phyloP scores from a whole-genome alignment of 768 basidiomycete species.

The Tricholoma matsutake region DNA sequence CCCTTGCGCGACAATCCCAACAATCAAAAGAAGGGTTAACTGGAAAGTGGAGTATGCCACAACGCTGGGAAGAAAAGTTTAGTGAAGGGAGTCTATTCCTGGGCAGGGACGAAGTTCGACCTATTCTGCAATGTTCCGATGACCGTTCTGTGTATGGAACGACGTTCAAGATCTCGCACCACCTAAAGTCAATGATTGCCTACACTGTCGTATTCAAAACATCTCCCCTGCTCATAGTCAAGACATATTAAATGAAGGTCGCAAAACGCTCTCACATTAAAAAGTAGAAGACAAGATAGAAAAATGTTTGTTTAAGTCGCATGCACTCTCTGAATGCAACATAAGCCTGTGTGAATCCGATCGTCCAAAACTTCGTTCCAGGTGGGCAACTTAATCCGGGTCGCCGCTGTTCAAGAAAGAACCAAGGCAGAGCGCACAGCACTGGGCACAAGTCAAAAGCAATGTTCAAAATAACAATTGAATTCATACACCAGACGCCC shows the following conservation, averaged over 20 bases:
- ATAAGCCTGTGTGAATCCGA: slow-evolving; percentile 68
- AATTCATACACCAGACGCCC: slow-evolving; percentile 63
- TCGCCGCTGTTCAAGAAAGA: slow-evolving; percentile 62
- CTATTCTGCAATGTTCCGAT: slow-evolving; percentile 71
- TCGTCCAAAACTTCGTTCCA: slow-evolving; percentile 51
- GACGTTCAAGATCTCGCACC: not conserved
- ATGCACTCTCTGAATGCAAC: slow-evolving; percentile 62
- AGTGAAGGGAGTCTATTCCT: not conserved
- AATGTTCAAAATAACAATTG: not conserved
- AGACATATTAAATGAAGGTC: not conserved
- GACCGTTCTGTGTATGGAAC: slow-evolving; percentile 48
- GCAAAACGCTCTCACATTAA: slow-evolving; percentile 48
- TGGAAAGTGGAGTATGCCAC: slow-evolving; percentile 73
- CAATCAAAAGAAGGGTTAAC: slow-evolving; percentile 62
- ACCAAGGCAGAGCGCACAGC: slow-evolving; percentile 70
- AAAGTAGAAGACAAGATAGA: slow-evolving; percentile 75
- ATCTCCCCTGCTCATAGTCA: slow-evolving; percentile 52
- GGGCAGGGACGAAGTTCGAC: slow-evolving; percentile 25
- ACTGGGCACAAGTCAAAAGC: slow-evolving; percentile 34
- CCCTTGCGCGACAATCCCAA: slow-evolving; percentile 62
- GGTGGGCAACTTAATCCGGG: slow-evolving; percentile 61
- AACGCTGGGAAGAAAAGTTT: slow-evolving; percentile 37
- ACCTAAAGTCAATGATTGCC: not conserved
- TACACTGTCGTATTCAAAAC: slow-evolving; percentile 75
- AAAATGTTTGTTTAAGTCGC: slow-evolving; percentile 67